A percentile compares a stretch with the other conserved stretches of the same genome.
These are phyloP conservation scores for Diplodia sapinea DNA, from an alignment of 2,329 filamentous ascomycete species.

Conservation along the genomic window DNA sequence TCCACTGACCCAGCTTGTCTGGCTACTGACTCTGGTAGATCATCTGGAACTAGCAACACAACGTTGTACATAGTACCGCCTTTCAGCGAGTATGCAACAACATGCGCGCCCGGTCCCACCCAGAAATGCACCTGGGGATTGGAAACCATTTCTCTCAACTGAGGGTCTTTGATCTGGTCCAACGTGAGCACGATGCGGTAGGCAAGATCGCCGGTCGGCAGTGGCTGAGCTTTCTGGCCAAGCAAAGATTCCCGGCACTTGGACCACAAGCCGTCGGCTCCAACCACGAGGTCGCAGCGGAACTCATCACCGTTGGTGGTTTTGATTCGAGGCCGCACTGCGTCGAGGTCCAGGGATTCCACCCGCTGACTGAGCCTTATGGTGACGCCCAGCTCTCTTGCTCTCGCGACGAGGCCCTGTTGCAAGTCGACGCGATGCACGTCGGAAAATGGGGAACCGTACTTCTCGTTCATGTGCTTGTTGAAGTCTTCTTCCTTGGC, in stretches of 20 bases:
- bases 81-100: constrained; percentile 66
- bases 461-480: constrained; percentile 59
- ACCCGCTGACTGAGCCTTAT: constrained; percentile 59
- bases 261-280: constrained; percentile 70
- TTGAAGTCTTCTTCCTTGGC: constrained; percentile 60
- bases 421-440: constrained; percentile 69
- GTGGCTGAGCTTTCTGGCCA: constrained; percentile 54
- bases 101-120: constrained; percentile 67
- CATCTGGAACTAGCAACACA: constrained; percentile 69
- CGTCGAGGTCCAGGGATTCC: constrained; percentile 55
- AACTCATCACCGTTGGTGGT: constrained; percentile 50
- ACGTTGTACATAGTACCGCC: constrained; percentile 68
- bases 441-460: constrained; percentile 63
- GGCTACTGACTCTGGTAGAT: constrained; percentile 61
- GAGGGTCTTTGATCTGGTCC: constrained; percentile 58
- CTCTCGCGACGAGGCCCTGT: constrained; percentile 57
- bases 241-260: constrained; percentile 59
- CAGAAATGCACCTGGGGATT: constrained; percentile 65
- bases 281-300: constrained; percentile 64
- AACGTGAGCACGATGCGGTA: constrained; percentile 65
- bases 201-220: constrained; percentile 68
- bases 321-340: constrained; percentile 46
- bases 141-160: constrained; percentile 59
- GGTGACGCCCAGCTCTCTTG: constrained; percentile 59
- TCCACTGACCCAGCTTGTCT: constrained; percentile 60